Base-by-base conservation (phyloP, 2,329 filamentous ascomycete genomes). In the Penicillium sp. region DNA sequence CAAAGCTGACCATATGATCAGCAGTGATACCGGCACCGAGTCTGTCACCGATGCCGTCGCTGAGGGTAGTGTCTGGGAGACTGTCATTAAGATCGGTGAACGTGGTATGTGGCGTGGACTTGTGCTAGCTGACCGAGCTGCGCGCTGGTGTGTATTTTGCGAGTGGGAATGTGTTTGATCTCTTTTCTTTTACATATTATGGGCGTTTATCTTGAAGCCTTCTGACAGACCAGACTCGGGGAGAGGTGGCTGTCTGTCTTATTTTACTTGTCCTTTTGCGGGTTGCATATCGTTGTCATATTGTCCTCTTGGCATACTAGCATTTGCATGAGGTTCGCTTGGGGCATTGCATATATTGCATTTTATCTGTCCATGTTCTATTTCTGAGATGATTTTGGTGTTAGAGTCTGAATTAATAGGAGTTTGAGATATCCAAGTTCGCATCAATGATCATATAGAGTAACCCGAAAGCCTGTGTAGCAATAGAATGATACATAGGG, bases 61-160 rank as follows among this genome's bases (percentile, higher is more conserved):
- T 0, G 71, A 81, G 53, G 80, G 79, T 13, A 82, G 75, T 42
- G 71, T 76, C 3, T 84, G 81, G 81, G 81, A 84, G 65, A 83
- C 80, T 5, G 77, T 82, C 2, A 81, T 84, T 64, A 84, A 84
- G 66, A 80, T 84, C 57, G 78, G 79, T 2, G 81, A 84, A 62
- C 75, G 75, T 50, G 81, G 81, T 0, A 73, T 73, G 19, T 84
- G 81, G 80, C 72, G 81, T 49, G 81, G 79, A 1, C 62, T 84
- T 26, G 81, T 84, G 46, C 69, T 84, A 35, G 81, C 81, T 9
- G 81, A 84, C 69, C 73, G 81, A 28, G 81, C 77, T 59, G 81
- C 81, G 12, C 75, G 81, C 48, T 84, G 81, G 81, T 84, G 81
- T 63, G 81, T 84, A n/a, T 84, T 82, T 67, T 80, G 77, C 35